phyloP scores from a whole-genome alignment of 2,329 filamentous ascomycete genomes.

The Neocatenulostroma microsporum region DNA sequence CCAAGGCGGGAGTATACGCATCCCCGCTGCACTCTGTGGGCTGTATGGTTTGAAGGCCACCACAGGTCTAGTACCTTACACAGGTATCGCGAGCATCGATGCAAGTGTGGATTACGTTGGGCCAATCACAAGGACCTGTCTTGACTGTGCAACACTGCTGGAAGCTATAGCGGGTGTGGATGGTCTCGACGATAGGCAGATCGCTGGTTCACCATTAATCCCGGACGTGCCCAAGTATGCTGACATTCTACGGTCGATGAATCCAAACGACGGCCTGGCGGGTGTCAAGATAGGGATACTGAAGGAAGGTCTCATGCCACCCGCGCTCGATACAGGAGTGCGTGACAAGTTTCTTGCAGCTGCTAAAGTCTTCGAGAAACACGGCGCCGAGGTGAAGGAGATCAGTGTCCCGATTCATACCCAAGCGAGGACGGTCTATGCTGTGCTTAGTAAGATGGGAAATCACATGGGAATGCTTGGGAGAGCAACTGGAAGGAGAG shows the following conservation, averaged over 20 bases:
- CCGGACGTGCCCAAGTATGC: constrained; percentile 23
- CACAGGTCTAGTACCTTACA: constrained; percentile 44
- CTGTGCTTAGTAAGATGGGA: too few species aligned
- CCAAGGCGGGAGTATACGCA: constrained; percentile 64
- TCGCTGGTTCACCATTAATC: constrained; percentile 27
- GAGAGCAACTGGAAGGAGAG: too few species aligned
- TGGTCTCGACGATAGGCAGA: constrained; percentile 36
- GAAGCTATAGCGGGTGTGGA: constrained; percentile 43
- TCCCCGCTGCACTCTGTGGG: constrained; percentile 69
- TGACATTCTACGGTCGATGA: constrained; percentile 12
- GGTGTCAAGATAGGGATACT: constrained; percentile 36
- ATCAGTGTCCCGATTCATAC: constrained; percentile 42
- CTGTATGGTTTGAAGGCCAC: constrained; percentile 78
- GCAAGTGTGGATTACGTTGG: constrained; percentile 39
- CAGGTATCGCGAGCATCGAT: constrained; percentile 37
- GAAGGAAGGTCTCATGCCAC: constrained; percentile 34
- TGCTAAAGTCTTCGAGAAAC: constrained; percentile 29
- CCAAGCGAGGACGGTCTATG: too few species aligned
- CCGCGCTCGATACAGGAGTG: constrained; percentile 32
- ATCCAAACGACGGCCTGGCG: constrained; percentile 17
- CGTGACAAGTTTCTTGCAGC: constrained; percentile 29
- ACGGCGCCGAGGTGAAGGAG: constrained; percentile 37
- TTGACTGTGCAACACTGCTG: constrained; percentile 39
- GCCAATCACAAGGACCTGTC: constrained; percentile 39
- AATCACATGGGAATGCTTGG: too few species aligned